phyloP scores from a whole-genome alignment of 495 filamentous ascomycete species.

The Penicillium salamii region DNA sequence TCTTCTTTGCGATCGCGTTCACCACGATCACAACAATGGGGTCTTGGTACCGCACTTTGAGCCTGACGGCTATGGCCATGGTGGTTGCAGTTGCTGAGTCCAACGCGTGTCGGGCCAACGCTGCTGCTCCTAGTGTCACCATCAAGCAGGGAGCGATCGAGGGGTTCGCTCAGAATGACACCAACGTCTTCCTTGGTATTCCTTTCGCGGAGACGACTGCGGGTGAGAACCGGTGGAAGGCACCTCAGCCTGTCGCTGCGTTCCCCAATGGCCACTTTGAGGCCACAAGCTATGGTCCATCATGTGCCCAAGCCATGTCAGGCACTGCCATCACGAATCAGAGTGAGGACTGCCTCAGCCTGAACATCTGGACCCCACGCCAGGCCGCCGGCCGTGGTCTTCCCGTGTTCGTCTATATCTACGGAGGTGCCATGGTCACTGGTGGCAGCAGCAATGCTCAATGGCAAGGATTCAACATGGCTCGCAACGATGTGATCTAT shows the following conservation, averaged over 20 bases:
- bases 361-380: constrained; percentile 19
- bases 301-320: constrained; percentile 27
- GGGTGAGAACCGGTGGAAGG: constrained; percentile 28
- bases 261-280: constrained; percentile 13
- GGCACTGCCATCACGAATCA: constrained; percentile 18
- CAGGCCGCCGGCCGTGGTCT: neutral
- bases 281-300: constrained; percentile 20
- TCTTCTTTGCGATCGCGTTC: no score
- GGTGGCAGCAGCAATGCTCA: constrained; percentile 23
- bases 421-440: constrained; percentile 26
- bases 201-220: constrained; percentile 26
- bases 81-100: neutral
- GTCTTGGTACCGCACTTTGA: constrained; percentile 3
- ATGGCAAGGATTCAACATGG: constrained; percentile 27
- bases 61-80: constrained; percentile 10
- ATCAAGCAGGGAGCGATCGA: constrained; percentile 16
- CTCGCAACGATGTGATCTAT: constrained; percentile 28
- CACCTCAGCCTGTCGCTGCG: constrained; percentile 12
- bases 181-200: constrained; percentile 27
- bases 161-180: constrained; percentile 20
- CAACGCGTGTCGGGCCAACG: neutral
- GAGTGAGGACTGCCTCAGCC: constrained; percentile 28
- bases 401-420: constrained; percentile 29
- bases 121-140: constrained; percentile 7
- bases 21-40: constrained; percentile 9